Base-by-base conservation (phyloP, 2,329 filamentous ascomycete species). In the Pezicula carpinea region DNA sequence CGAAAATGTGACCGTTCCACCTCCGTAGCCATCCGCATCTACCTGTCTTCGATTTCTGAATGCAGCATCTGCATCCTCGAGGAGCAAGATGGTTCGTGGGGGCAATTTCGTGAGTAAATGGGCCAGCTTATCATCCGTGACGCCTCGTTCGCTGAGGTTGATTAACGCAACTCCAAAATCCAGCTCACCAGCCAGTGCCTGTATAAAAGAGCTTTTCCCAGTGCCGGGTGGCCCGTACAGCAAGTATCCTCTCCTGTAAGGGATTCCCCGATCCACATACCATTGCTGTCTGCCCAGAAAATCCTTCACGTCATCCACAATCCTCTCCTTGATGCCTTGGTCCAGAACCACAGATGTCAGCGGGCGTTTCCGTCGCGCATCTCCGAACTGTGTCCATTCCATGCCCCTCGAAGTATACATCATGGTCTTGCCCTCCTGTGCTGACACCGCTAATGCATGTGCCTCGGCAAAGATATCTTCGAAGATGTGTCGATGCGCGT, bases 181-280 rank as follows among this genome's bases (percentile, higher is more conserved):
- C 35, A 80, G 66, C 31, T 76, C 66, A 10, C 77, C 76, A 95
- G 93, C 93, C 35, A 99, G 71, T 0, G 93, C 91, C 66, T 96
- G 90, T 53, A 99, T 96, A 58, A 99, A 97, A 0, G 89, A 95
- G 51, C 87, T 96, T 72, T 89, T 90, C 13, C 86, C 86, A 0
- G 83, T 88, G 0, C 86, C 86, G 0, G 86, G 85, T 0, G 85
- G 85, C 0, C 88, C 88, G 57, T 89, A 77, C 49, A 93, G 86
- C 0, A 93, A 73, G 58, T 92, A 92, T 0, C 89, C 89, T 34
- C 88, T 71, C 1, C 88, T 75, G 43, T 92, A 82, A 0, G 87
- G 87, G 29, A 93, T 88, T 0, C 87, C 87, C 3, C 85, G 74
- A 42, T 82, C 80, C 0, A 85, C 79, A 59, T 93, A 93, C 85